These are phyloP conservation scores for Abrus precatorius DNA, from an alignment of 306 rosid species.

Conservation along the genomic window DNA sequence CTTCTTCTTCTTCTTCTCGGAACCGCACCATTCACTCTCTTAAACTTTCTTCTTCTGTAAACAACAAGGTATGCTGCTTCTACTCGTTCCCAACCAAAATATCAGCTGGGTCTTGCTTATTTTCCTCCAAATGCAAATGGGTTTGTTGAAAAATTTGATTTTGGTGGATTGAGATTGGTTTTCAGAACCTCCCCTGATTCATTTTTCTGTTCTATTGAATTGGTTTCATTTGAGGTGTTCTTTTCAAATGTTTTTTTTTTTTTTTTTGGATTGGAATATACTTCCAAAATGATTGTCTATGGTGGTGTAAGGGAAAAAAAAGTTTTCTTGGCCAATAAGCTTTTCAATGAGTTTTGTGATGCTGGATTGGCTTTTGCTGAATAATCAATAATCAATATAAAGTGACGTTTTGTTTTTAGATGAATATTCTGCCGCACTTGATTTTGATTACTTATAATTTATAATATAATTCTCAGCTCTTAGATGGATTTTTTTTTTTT, in stretches of 20 bases:
- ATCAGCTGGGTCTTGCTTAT: conserved; percentile 52
- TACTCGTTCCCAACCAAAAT: background rate
- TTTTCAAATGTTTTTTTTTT: background rate
- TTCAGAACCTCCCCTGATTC: conserved; percentile 38
- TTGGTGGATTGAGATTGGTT: conserved; percentile 47
- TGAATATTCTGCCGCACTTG: conserved; percentile 44
- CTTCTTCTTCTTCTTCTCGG: conserved; percentile 15
- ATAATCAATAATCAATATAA: conserved; percentile 26
- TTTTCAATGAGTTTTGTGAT: conserved; percentile 39
- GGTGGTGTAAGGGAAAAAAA: conserved; percentile 21
- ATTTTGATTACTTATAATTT: conserved; percentile 10
- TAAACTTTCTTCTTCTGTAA: conserved; percentile 16
- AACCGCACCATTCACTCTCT: conserved; percentile 20
- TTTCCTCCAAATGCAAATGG: conserved; percentile 47
- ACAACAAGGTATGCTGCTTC: conserved; percentile 44
- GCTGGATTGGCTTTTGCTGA: conserved; percentile 41
- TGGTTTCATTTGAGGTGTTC: conserved; percentile 45
- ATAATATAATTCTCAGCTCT: background rate
- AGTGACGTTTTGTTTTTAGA: conserved; percentile 28
- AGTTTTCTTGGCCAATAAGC: conserved; percentile 41
- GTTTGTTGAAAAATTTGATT: conserved; percentile 54
- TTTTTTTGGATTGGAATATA: conserved; percentile 36
- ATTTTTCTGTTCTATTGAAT: conserved; percentile 45
- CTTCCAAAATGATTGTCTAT: conserved; percentile 24
- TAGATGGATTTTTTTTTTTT: conserved; percentile 26